Evolutionary conservation across 2,329 filamentous ascomycete species (phyloP), one percentile per base, ranked within the genome.

Genomic region (Penicillium palitans): DNA sequence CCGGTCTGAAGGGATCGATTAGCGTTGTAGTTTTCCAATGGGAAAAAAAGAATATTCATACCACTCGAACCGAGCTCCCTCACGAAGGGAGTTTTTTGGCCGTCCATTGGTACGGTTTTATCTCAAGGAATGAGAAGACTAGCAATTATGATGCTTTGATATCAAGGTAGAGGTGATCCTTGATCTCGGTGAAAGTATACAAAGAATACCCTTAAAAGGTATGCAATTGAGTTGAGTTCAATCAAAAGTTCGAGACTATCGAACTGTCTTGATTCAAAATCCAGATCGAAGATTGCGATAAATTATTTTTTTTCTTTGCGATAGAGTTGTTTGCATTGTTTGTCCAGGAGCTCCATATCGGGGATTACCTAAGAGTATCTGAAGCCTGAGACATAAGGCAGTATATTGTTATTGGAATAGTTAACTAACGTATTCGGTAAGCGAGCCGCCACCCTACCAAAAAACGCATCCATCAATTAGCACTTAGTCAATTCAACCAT

Each of bases 41-140:
- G 8, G 12, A 8, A 19, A 31, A 31, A 15, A n/a, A 19, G 9
- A 8, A 19, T 24, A 21, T n/a, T 0, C 59, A 48, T 57, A 93
- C 91, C 90, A 78, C 90, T 95, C 37, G 91, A 93, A 55, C 90
- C 90, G 63, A 96, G 86, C 72, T 93, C 88, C 75, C 87, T 90
- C 63, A 96, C 88, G 66, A 96, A 96, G 6, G 90, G 89, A 62
- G 77, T 82, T 57, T 80, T 81, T 64, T 80, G 76, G 35, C 79
- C 66, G 61, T 79, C 74, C 71, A 74, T 74, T 60, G 47, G 54
- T 35, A 27, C 39, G 48, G 54, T 44, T 55, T 39, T 44, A 24
- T 52, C 40, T 52, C 29, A n/a, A 54, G 54, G 39, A 57, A 63
- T 62, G 57, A 52, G 33, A 33, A 31, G 19, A 39, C 35, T 35